These are phyloP conservation scores for Plectranthus barbatus DNA, from an alignment of 257 asterid species.

Conservation along the genomic window DNA sequence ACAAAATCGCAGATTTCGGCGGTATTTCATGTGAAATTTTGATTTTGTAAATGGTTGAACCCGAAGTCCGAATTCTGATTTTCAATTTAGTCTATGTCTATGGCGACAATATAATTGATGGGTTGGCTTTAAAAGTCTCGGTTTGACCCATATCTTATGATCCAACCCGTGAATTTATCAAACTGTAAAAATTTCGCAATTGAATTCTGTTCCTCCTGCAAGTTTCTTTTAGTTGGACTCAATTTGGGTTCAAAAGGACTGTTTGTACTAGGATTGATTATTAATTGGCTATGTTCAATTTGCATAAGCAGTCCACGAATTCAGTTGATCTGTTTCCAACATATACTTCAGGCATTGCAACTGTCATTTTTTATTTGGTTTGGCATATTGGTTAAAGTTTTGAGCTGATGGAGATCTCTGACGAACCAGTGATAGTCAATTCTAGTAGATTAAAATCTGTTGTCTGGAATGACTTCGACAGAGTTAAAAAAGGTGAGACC, in stretches of 20 bases:
- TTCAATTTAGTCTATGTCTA: too few relatives aligned
- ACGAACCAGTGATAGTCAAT: slow-evolving; percentile 61
- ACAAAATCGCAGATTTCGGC: too few relatives aligned
- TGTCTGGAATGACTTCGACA: slow-evolving; percentile 94
- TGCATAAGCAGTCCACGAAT: neutral
- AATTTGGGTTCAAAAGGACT: neutral
- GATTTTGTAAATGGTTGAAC: too few relatives aligned
- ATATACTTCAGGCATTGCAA: too few relatives aligned
- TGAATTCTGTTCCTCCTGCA: too few relatives aligned
- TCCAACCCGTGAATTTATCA: too few relatives aligned
- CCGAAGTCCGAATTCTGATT: too few relatives aligned
- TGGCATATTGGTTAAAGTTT: neutral
- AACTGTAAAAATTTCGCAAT: too few relatives aligned
- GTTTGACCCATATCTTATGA: too few relatives aligned
- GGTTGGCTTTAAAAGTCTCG: too few relatives aligned
- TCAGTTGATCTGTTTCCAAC: neutral
- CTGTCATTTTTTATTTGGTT: neutral
- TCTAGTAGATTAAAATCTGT: slow-evolving; percentile 78
- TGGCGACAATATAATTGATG: too few relatives aligned
- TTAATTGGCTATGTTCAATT: neutral
- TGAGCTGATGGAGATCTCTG: slow-evolving; percentile 59
- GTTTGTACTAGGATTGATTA: neutral
- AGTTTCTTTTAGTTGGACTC: neutral
- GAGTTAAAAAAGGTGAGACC: slow-evolving; percentile 82
- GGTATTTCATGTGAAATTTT: too few relatives aligned